A percentile compares a stretch with the other conserved stretches of the same genome.
phyloP scores from a whole-genome alignment of 768 basidiomycete species.

The Nidularia pulvinata region DNA sequence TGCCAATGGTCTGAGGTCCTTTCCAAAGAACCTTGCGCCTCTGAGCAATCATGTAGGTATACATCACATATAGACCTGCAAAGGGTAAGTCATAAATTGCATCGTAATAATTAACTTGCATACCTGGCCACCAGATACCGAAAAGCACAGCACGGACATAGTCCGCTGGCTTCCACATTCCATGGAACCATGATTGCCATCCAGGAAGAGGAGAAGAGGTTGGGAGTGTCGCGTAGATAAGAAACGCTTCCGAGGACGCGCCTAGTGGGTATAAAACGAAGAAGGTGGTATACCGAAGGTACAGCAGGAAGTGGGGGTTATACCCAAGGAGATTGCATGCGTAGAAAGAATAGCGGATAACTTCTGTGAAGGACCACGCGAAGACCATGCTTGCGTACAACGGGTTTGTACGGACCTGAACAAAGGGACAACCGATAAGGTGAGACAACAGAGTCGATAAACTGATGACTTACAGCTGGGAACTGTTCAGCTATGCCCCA shows the following conservation, averaged over 20 bases:
- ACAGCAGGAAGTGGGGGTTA: conserved; percentile 53
- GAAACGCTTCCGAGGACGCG: conserved; percentile 86
- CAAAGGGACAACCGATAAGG: neutral
- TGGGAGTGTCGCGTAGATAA: conserved; percentile 79
- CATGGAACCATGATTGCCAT: conserved; percentile 36
- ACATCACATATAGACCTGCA: conserved; percentile 49
- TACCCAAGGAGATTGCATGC: conserved; percentile 59
- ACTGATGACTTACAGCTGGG: conserved; percentile 43
- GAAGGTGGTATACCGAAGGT: conserved; percentile 91
- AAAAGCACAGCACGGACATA: conserved; percentile 63
- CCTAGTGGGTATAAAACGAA: conserved; percentile 94
- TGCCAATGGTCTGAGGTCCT: neutral
- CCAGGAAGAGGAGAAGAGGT: conserved; percentile 36
- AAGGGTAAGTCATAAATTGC: neutral
- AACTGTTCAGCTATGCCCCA: conserved; percentile 82
- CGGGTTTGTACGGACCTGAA: conserved; percentile 68
- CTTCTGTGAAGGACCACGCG: conserved; percentile 91
- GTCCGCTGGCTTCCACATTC: conserved; percentile 56
- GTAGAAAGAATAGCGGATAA: conserved; percentile 92
- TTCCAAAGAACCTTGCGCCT: conserved; percentile 42
- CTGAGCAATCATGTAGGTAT: conserved; percentile 54
- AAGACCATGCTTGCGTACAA: conserved; percentile 90
- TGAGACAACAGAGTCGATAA: neutral
- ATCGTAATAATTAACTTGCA: conserved; percentile 5
- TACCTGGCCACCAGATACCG: conserved; percentile 89